Conservation (phyloP, 768 basidiomycete genomes). For the Lyophyllum shimeji region DNA sequence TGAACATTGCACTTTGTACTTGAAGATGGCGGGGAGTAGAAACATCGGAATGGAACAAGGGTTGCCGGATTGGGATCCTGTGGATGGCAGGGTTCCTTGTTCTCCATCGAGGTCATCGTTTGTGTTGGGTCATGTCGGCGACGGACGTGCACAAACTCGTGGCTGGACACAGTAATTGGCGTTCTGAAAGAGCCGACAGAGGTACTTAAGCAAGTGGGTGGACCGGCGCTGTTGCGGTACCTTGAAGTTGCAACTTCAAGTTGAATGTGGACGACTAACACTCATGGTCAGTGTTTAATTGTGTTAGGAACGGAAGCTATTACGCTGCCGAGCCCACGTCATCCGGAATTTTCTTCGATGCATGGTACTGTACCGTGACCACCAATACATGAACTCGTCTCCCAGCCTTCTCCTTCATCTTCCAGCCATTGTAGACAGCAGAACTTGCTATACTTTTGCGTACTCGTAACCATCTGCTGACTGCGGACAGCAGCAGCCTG, state of each 20-base stretch:
- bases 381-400: conserved; percentile 6
- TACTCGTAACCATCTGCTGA: background rate
- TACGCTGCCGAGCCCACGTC: conserved; percentile 9
- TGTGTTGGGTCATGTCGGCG: conserved; percentile 4
- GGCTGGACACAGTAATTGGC: background rate
- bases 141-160: background rate
- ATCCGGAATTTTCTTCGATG: conserved; percentile 5
- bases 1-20: conserved; percentile 11
- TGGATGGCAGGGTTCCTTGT: conserved; percentile 3
- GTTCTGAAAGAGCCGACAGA: background rate
- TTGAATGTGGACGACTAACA: too few species aligned
- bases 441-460: background rate
- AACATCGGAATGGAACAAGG: conserved; percentile 1
- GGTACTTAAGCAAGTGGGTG: too few species aligned
- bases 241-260: too few species aligned
- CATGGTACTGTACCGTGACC: too few species aligned
- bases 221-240: too few species aligned
- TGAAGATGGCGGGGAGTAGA: background rate
- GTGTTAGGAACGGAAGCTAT: conserved; percentile 4
- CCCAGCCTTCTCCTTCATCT: background rate
- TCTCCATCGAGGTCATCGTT: conserved; percentile 13
- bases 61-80: background rate
- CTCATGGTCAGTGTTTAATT: conserved; percentile 2
- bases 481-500: background rate
- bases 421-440: background rate